Evolutionary conservation across 768 basidiomycete genomes (phyloP).

Genomic region (Pleurotus eryngii): DNA sequence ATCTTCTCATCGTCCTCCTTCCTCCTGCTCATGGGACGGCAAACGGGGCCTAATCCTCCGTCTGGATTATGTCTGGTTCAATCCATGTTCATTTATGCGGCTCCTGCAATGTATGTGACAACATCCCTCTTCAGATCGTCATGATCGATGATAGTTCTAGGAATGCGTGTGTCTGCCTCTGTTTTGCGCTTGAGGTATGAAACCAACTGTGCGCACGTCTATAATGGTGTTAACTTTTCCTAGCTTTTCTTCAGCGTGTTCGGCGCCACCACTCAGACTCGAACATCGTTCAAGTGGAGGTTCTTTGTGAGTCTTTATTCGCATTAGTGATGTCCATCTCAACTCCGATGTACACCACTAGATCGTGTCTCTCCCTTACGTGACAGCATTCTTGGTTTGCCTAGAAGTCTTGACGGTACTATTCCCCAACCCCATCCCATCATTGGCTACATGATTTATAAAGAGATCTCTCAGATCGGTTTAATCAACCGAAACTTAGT

Average conservation of each 20-base stretch:
- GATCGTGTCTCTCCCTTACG: constrained; percentile 9
- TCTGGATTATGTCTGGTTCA: constrained; percentile 23
- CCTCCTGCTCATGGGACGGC: constrained; percentile 19
- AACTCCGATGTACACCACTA: not conserved
- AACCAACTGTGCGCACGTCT: not conserved
- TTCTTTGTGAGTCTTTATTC: not conserved
- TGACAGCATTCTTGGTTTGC: constrained; percentile 2
- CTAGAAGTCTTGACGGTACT: constrained; percentile 8
- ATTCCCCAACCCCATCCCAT: no score
- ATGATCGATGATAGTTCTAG: not conserved
- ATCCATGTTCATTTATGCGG: constrained; percentile 22
- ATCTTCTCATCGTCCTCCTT: constrained; percentile 20
- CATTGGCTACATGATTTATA: no score
- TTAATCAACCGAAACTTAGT: constrained; percentile 8
- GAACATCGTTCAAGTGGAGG: constrained; percentile 9
- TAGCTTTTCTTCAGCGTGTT: constrained; percentile 5
- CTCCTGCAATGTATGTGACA: constrained; percentile 16
- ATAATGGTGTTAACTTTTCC: constrained; percentile 3
- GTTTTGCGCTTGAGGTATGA: constrained; percentile 13
- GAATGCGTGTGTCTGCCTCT: constrained; percentile 10
- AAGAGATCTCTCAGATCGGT: not conserved
- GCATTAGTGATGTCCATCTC: not conserved
- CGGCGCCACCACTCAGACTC: not conserved
- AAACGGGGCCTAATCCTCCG: constrained; percentile 18
- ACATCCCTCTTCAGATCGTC: not conserved